These are phyloP conservation scores for Pyrenophora seminiperda DNA, from an alignment of 2,329 filamentous ascomycete genomes.

Conservation along the genomic window DNA sequence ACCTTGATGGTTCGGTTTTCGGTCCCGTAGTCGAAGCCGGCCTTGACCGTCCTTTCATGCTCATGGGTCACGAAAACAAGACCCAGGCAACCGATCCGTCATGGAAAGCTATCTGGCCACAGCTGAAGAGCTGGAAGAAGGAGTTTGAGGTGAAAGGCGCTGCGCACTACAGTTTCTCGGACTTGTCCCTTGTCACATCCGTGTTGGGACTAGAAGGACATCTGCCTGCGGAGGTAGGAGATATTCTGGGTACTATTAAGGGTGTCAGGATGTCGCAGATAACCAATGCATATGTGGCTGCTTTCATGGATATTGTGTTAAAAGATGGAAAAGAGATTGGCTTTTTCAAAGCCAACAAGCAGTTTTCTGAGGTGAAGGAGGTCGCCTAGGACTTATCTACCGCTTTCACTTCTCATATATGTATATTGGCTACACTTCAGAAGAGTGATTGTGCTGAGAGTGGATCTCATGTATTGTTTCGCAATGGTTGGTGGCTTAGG, in stretches of 20 bases:
- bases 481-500: too few relatives aligned
- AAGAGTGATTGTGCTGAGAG: too few relatives aligned
- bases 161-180: slow-evolving; percentile 38
- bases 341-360: neutral
- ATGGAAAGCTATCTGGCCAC: slow-evolving; percentile 32
- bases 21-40: slow-evolving; percentile 22
- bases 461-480: too few relatives aligned
- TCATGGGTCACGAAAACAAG: slow-evolving; percentile 37
- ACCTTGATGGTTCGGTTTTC: slow-evolving; percentile 46
- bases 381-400: slow-evolving; percentile 5
- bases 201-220: slow-evolving; percentile 23
- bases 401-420: too few relatives aligned
- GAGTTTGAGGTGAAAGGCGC: slow-evolving; percentile 33
- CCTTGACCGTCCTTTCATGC: slow-evolving; percentile 28
- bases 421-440: too few relatives aligned
- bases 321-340: slow-evolving; percentile 16
- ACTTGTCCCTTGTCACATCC: slow-evolving; percentile 26
- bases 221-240: slow-evolving; percentile 23
- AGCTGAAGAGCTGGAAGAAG: slow-evolving; percentile 33
- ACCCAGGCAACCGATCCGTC: slow-evolving; percentile 36
- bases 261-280: slow-evolving; percentile 27
- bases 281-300: slow-evolving; percentile 24
- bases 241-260: slow-evolving; percentile 30
- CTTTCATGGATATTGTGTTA: slow-evolving; percentile 30
- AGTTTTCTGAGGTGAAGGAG: slow-evolving; percentile 26